phyloP scores from a whole-genome alignment of 2,329 filamentous ascomycete genomes.

The Dendrostoma leiphaemia region DNA sequence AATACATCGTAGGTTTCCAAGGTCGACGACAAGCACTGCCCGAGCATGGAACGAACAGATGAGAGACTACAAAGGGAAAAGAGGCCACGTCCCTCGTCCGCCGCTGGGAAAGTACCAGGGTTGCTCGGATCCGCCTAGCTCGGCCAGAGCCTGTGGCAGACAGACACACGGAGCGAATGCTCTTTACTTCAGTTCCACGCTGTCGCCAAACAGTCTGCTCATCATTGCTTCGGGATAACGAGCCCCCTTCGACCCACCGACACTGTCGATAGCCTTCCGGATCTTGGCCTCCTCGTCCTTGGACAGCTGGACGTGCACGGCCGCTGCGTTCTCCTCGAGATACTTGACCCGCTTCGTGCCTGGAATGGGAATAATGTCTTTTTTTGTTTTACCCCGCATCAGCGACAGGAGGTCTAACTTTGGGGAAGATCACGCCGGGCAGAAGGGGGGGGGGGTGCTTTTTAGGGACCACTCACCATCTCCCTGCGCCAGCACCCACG shows the following conservation, averaged over 20 bases:
- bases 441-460: too few species aligned
- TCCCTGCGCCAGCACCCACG: conserved; percentile 51
- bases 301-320: conserved; percentile 31
- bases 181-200: conserved; percentile 11
- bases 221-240: conserved; percentile 9
- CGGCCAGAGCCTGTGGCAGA: neutral
- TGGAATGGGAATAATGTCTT: conserved; percentile 36
- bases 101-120: too few species aligned
- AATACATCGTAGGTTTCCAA: too few species aligned
- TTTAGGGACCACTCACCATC: conserved; percentile 23
- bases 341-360: conserved; percentile 32
- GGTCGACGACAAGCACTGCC: too few species aligned
- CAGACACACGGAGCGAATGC: too few species aligned
- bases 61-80: too few species aligned
- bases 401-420: too few species aligned
- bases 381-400: too few species aligned
- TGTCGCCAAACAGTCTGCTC: conserved; percentile 13
- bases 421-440: too few species aligned
- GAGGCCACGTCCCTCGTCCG: too few species aligned
- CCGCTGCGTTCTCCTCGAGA: conserved; percentile 23
- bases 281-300: conserved; percentile 35
- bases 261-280: conserved; percentile 32
- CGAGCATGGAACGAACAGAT: too few species aligned
- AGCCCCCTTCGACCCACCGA: conserved; percentile 14
- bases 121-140: too few species aligned